Base-by-base conservation (phyloP, 352 stramenopile species). In the Globisporangium polare region DNA sequence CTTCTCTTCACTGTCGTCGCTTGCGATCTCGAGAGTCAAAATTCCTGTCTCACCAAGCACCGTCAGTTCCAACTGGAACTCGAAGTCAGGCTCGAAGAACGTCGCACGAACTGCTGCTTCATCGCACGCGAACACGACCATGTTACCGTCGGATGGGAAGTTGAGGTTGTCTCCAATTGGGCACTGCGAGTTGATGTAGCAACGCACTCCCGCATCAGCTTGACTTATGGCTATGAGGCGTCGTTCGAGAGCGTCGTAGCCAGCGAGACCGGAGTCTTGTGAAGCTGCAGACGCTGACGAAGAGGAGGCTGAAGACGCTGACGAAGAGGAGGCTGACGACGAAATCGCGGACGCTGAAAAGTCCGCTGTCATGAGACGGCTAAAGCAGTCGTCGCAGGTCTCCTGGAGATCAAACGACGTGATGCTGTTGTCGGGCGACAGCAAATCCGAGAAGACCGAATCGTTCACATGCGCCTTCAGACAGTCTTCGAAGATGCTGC, bases 161-260 rank as follows among this genome's bases (percentile, higher is more conserved):
- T n/a, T 49, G 2, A 26, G 26, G 26, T 13, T 24, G 20, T 50
- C 35, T 49, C 53, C 53, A 33, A 60, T 27, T n/a, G 53, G 53
- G 22, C 53, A 50, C 18, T 47, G 35, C 1, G 53, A 60, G 5
- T 65, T 43, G 13, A 78, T 53, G 35, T 71, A 72, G 29, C 65
- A 72, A 41, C 64, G 68, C 7, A 78, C 47, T 12, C 53, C 53
- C 5, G 68, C 65, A 3, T 63, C 53, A 10, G 71, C 66, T 56
- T 26, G 13, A 2, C 17, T 60, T 22, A 50, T 29, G 6, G 1
- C 35, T 7, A 12, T 35, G 9, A 24, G 17, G 26, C n/a, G 31
- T 8, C 31, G 4, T 37, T 37, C 5, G 24, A 37, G 26, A 27
- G 35, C 13, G 7, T 58, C 53, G 15, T 35, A 13, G 3, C 49